Base-by-base conservation (phyloP, 495 filamentous ascomycete species). In the Podospora didyma region DNA sequence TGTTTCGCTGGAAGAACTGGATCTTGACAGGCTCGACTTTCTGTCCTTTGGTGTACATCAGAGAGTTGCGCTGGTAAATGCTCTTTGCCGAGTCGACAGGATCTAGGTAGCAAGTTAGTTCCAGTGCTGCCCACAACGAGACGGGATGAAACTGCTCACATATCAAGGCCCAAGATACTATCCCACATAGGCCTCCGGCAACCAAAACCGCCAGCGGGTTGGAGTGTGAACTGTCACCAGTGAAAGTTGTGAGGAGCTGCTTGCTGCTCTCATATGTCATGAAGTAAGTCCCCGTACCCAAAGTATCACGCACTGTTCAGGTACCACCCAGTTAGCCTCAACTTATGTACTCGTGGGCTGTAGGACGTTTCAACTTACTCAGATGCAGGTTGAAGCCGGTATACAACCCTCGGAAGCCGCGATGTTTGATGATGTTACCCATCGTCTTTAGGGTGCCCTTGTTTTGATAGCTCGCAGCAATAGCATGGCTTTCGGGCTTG, bases 231-330 rank as follows among this genome's bases (percentile, higher is more conserved):
- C 73, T 68, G 57, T 81, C 82, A 47, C 86, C 87, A 34, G 84
- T 80, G 51, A 86, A 82, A 20, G 88, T 91, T 28, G 86, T 85
- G 41, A 92, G 82, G 42, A 94, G 65, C 69, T 96, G 89, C 71
- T 97, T 96, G 54, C 85, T 84, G 59, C 86, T 89, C 67, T 97
- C 92, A 67, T 97, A 97, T 58, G 91, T 89, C 54, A 86, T 85
- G 65, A 97, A 97, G 69, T 96, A 97, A 53, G 96, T 86, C 2
- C 81, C 90, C 2, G 92, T 94, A 22, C 92, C 92, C 47, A 96
- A 79, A 0, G 89, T 94, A 66, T 97, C 92, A 46, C 92, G 84
- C 66, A 95, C 82, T 81, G n/a, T n/a, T n/a, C n/a, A n/a, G n/a
- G n/a, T n/a, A n/a, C n/a, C n/a, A n/a, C n/a, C n/a, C n/a, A n/a